Evolutionary conservation across 108 stramenopile species (phyloP).

Genomic region (Aurantiochytrium sp.): DNA sequence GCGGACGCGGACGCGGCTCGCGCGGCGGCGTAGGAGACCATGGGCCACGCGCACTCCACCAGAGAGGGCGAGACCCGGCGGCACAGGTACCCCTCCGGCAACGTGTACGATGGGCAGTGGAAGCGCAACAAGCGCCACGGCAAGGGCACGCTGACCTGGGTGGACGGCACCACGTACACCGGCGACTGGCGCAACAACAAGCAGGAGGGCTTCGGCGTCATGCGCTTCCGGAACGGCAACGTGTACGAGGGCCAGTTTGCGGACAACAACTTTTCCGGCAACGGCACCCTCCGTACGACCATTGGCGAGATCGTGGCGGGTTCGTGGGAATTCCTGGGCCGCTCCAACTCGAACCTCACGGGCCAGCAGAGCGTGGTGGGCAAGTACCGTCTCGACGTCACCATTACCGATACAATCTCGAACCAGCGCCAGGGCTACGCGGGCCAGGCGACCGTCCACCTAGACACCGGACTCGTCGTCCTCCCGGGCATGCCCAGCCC

Average conservation of each 20-base stretch:
- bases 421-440: not conserved
- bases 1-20: too few species aligned
- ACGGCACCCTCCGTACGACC: conserved; percentile 30
- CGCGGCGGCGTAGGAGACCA: too few species aligned
- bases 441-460: not conserved
- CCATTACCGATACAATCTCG: not conserved
- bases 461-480: not conserved
- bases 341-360: not conserved
- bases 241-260: conserved; percentile 45
- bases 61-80: not conserved
- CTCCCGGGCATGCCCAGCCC: not conserved
- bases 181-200: conserved; percentile 38
- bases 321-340: not conserved
- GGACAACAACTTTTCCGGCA: conserved; percentile 34
- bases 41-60: not conserved
- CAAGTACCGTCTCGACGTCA: not conserved
- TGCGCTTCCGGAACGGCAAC: conserved; percentile 35
- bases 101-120: conserved; percentile 46
- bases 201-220: conserved; percentile 34
- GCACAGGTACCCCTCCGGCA: conserved; percentile 36
- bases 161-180: conserved; percentile 36
- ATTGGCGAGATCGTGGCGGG: not conserved
- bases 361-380: not conserved
- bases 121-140: conserved; percentile 45
- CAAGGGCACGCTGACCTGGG: conserved; percentile 38